Percentiles rank a stretch among this genome's conserved stretches.
Evolutionary conservation across 2,329 filamentous ascomycete species (phyloP).

Genomic region (Gnomoniopsis smithogilvyi): DNA sequence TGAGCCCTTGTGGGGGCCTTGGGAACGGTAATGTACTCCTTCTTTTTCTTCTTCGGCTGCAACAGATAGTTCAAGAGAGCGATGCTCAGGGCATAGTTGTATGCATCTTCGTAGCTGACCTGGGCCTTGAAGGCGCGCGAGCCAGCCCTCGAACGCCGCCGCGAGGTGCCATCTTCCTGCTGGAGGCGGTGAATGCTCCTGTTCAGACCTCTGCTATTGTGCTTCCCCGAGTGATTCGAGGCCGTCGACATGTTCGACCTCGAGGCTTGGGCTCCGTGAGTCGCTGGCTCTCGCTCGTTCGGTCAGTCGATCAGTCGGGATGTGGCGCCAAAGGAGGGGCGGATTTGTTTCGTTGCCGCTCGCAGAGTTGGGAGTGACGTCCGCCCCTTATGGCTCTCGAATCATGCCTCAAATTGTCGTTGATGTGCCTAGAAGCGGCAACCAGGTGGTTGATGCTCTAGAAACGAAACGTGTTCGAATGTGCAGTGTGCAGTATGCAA

Average conservation of each 20-base stretch:
- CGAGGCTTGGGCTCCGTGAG: neutral
- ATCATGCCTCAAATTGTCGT: conserved; percentile 12
- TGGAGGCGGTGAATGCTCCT: conserved; percentile 43
- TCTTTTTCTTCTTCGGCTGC: conserved; percentile 83
- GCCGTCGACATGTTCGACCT: conserved; percentile 44
- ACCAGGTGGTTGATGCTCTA: neutral
- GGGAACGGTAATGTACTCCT: conserved; percentile 74
- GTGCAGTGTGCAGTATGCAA: neutral
- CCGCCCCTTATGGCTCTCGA: conserved; percentile 16
- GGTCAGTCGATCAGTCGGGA: neutral
- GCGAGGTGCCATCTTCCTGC: conserved; percentile 32
- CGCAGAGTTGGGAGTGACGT: conserved; percentile 11
- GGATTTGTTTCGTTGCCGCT: conserved; percentile 8
- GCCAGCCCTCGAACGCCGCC: conserved; percentile 35
- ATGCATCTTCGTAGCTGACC: conserved; percentile 75
- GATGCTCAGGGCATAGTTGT: conserved; percentile 83
- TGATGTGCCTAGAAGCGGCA: neutral
- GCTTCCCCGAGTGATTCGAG: conserved; percentile 45
- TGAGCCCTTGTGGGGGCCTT: conserved; percentile 60
- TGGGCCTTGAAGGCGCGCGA: conserved; percentile 45
- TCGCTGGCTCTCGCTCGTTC: neutral
- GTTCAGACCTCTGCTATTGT: conserved; percentile 39
- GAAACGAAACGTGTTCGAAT: neutral
- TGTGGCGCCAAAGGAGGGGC: conserved; percentile 1
- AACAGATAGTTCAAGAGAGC: conserved; percentile 92